Evolutionary conservation across 2,329 filamentous ascomycete genomes (phyloP), one percentile per base, ranked within the genome.

Genomic region (Aspergillus alliaceus): DNA sequence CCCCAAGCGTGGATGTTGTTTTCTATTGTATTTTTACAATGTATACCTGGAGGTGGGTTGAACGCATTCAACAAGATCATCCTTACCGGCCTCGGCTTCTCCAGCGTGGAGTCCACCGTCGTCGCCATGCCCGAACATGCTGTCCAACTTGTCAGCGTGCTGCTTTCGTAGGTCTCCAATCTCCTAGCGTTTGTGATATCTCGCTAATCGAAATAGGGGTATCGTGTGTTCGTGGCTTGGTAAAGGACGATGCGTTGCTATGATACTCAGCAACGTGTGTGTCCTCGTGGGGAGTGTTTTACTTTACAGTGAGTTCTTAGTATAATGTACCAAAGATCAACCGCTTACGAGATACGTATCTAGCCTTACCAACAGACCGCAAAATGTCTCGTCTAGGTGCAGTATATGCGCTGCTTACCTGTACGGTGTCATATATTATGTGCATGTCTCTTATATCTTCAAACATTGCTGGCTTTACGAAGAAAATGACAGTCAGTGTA

Each of bases 1-100:
- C n/a, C 27, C 9, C 35, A 52, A 18, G 35, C 25, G 11, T 52
- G 49, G 49, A 52, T 52, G 49, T 2, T 52, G 12, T 52, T 25
- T 11, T n/a, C 35, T 12, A 25, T 27, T 12, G 35, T 20, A 5
- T 52, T 52, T 15, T 31, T 52, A 27, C 35, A 42, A 25, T 52
- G 49, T 31, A 42, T 52, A 24, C 49, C 49, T 6, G 35, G 15
- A 27, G 49, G 35, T 5, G 49, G 49, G 2, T 31, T 42, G 2
- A 52, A 20, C 9, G 49, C 49, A 25, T 52, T 52, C n/a, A 22
- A 29, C 20, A 51, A 52, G 25, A 25, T 52, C 14, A 52, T 52
- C 25, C 25, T 52, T 5, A 52, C 32, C 4, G 49, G 49, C 6
- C 20, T 52, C 12, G 49, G 49, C 6, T 40, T 39, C 25, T 52